Conservation (phyloP, 306 rosid genomes). For the Prinsepia uniflora region DNA sequence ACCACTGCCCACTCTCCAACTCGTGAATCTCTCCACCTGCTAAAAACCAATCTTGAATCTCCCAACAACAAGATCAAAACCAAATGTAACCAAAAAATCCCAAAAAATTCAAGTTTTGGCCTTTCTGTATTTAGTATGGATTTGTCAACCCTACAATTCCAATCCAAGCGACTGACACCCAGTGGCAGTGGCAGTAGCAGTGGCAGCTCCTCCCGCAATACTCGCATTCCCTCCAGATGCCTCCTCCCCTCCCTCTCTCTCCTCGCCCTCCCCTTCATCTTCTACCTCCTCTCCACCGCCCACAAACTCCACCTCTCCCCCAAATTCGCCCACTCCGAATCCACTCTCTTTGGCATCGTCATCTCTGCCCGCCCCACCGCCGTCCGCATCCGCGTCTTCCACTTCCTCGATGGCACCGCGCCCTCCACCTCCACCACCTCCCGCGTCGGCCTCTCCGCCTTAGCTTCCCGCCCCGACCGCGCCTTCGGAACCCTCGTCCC, state of each 20-base stretch:
- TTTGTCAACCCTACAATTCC: slow-evolving; percentile 8
- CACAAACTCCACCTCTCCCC: slow-evolving; percentile 38
- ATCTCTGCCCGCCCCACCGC: slow-evolving; percentile 26
- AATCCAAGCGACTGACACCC: background rate
- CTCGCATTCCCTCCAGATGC: slow-evolving; percentile 27
- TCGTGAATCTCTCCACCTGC: no score
- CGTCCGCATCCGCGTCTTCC: slow-evolving; percentile 34
- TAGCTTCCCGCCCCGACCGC: slow-evolving; percentile 5
- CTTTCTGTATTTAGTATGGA: background rate
- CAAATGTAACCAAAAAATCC: background rate
- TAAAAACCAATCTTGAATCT: background rate
- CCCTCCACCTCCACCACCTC: slow-evolving; percentile 23
- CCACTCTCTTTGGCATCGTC: slow-evolving; percentile 35
- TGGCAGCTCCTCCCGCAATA: background rate
- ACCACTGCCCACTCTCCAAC: background rate
- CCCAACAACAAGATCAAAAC: background rate
- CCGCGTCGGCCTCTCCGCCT: slow-evolving; percentile 22
- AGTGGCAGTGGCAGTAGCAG: background rate
- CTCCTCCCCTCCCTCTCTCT: slow-evolving; percentile 27
- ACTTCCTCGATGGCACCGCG: slow-evolving; percentile 29
- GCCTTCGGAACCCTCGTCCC: slow-evolving; percentile 17
- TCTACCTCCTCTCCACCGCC: slow-evolving; percentile 49
- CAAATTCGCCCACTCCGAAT: slow-evolving; percentile 31
- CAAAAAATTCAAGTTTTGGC: background rate
- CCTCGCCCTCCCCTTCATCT: slow-evolving; percentile 41